Evolutionary conservation across 192 early-diverging fungal genomes (phyloP).

Genomic region (Backusella tarrabulga): DNA sequence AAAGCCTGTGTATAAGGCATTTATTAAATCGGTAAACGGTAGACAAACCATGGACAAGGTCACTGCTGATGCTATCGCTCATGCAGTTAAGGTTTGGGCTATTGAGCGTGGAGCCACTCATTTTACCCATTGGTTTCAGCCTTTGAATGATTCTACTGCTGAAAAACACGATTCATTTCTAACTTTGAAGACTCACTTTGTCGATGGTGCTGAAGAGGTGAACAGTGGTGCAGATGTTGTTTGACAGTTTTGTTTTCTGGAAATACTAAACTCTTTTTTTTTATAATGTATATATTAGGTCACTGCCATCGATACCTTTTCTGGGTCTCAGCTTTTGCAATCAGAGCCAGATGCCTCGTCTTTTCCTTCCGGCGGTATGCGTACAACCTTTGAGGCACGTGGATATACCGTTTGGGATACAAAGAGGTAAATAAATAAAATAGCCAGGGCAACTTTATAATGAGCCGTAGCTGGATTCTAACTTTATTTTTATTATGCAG

Average conservation of each 20-base stretch:
- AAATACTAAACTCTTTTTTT: background rate
- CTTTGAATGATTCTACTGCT: constrained; percentile 95
- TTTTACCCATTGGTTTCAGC: constrained; percentile 99
- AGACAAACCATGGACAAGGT: constrained; percentile 84
- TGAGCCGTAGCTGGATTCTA: background rate
- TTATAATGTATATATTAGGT: constrained; percentile 22
- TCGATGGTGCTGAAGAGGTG: constrained; percentile 84
- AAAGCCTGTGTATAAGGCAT: constrained; percentile 90
- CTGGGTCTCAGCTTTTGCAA: constrained; percentile 94
- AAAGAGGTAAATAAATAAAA: constrained; percentile 33
- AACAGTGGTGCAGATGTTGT: background rate
- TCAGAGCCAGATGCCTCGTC: constrained; percentile 99
- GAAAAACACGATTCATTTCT: constrained; percentile 99
- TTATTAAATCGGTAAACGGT: constrained; percentile 91
- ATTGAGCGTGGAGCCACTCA: constrained; percentile 97
- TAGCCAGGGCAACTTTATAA: background rate
- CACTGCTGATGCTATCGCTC: constrained; percentile 97
- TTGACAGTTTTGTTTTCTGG: background rate
- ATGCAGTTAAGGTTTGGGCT: constrained; percentile 97
- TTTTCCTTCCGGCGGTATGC: constrained; percentile 97
- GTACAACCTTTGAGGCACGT: constrained; percentile 96
- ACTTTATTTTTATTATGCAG: constrained; percentile 33
- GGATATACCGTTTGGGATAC: constrained; percentile 99
- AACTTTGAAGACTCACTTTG: constrained; percentile 78
- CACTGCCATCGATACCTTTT: constrained; percentile 89